Evolutionary conservation across 805 yeast species (phyloP).

Genomic region (Metschnikowia gruessii): DNA sequence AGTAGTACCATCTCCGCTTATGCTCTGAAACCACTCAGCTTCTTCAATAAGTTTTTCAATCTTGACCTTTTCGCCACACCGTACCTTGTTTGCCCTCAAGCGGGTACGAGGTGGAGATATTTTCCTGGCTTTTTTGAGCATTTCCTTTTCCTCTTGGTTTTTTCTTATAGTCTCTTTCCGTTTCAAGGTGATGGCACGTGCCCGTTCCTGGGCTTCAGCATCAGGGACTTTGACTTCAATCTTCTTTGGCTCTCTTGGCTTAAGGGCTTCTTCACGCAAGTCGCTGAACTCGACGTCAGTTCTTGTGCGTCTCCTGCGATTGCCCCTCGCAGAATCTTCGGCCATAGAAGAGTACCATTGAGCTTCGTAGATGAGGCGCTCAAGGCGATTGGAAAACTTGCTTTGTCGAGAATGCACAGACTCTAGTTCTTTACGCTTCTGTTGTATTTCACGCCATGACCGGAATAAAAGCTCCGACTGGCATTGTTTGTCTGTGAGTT

Average conservation of each 20-base stretch:
- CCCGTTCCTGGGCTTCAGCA: slow-evolving; percentile 1
- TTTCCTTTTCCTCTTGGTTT: slow-evolving; percentile 9
- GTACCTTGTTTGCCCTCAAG: slow-evolving; percentile 1
- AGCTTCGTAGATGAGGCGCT: slow-evolving; percentile 38
- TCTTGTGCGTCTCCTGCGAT: slow-evolving; percentile 18
- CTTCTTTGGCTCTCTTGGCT: slow-evolving; percentile 7
- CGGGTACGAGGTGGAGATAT: slow-evolving; percentile 6
- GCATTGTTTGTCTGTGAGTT: slow-evolving; percentile 16
- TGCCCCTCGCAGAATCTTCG: slow-evolving; percentile 15
- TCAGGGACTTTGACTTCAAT: neutral
- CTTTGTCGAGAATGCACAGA: slow-evolving; percentile 27
- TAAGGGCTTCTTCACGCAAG: slow-evolving; percentile 13
- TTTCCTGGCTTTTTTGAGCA: slow-evolving; percentile 1
- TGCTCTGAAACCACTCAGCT: slow-evolving; percentile 38
- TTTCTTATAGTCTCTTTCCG: slow-evolving; percentile 7
- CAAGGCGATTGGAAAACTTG: slow-evolving; percentile 28
- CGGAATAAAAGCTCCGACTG: slow-evolving; percentile 27
- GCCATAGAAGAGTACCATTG: slow-evolving; percentile 34
- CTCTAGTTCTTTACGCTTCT: slow-evolving; percentile 24
- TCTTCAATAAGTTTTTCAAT: slow-evolving; percentile 21
- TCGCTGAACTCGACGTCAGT: slow-evolving; percentile 18
- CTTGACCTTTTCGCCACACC: slow-evolving; percentile 4
- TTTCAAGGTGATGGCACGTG: slow-evolving; percentile 7
- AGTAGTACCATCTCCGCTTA: slow-evolving; percentile 35
- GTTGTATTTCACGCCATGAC: slow-evolving; percentile 20